phyloP scores from a whole-genome alignment of 2,329 filamentous ascomycete genomes.

The Ophiostoma ips region DNA sequence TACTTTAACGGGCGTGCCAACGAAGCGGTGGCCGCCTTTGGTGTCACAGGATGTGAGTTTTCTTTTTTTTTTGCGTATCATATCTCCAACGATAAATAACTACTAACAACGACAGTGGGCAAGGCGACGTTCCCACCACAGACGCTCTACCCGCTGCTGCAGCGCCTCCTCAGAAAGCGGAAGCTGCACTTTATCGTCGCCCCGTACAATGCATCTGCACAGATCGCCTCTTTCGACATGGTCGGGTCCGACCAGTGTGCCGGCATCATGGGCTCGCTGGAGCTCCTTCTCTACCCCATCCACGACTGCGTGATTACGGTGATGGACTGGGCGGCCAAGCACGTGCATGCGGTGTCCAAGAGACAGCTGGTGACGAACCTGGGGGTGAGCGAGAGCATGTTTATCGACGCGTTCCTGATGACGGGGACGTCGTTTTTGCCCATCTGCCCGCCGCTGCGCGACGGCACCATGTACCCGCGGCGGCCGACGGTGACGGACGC shows the following conservation, averaged over 20 bases:
- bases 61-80: neutral
- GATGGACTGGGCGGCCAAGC: constrained; percentile 55
- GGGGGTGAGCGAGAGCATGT: constrained; percentile 52
- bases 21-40: constrained; percentile 75
- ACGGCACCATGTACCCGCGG: constrained; percentile 36
- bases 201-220: constrained; percentile 75
- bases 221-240: constrained; percentile 70
- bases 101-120: constrained; percentile 17
- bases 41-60: constrained; percentile 39
- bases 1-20: constrained; percentile 72
- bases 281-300: constrained; percentile 75
- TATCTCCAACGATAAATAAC: constrained; percentile 4
- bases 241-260: constrained; percentile 53
- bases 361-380: constrained; percentile 56
- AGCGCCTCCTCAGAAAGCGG: constrained; percentile 55
- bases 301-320: constrained; percentile 55
- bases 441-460: constrained; percentile 64
- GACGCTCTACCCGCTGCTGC: constrained; percentile 63
- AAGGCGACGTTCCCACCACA: constrained; percentile 57
- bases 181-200: constrained; percentile 66
- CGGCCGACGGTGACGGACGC: constrained; percentile 59
- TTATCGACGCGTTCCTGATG: constrained; percentile 73
- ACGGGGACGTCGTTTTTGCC: constrained; percentile 69
- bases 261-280: constrained; percentile 70
- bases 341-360: constrained; percentile 50